phyloP scores from a whole-genome alignment of 257 asterid species.

The Solanum lycopersicoides region DNA sequence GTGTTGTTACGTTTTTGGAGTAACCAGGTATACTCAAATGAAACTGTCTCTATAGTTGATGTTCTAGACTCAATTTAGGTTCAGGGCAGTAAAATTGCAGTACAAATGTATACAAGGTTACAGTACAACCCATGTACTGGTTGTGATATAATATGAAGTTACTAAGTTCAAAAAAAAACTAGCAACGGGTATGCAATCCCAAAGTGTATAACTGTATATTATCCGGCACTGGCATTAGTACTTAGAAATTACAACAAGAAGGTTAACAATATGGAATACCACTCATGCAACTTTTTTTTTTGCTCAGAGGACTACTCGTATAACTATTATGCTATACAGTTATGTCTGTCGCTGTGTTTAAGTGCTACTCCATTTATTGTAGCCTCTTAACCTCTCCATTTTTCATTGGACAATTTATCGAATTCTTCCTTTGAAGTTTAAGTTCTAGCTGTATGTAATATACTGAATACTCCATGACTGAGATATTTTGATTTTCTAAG shows the following conservation, averaged over 20 bases:
- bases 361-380: not conserved
- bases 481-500: not conserved
- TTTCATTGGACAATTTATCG: not conserved
- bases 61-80: not conserved
- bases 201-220: not conserved
- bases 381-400: not conserved
- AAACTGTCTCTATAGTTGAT: not conserved
- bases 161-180: not conserved
- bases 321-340: not conserved
- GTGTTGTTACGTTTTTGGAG: not conserved
- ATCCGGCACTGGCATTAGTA: not conserved
- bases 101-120: not conserved
- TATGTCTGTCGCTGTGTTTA: not conserved
- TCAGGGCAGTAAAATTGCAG: not conserved
- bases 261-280: not conserved
- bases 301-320: not conserved
- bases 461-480: not conserved
- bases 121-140: not conserved
- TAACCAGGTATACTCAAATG: not conserved
- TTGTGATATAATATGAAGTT: not conserved
- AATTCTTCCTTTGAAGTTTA: not conserved
- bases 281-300: not conserved
- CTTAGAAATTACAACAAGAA: not conserved
- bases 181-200: not conserved
- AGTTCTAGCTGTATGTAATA: not conserved